phyloP scores from a whole-genome alignment of 140 eudicot genomes.

The Cichorium intybus region DNA sequence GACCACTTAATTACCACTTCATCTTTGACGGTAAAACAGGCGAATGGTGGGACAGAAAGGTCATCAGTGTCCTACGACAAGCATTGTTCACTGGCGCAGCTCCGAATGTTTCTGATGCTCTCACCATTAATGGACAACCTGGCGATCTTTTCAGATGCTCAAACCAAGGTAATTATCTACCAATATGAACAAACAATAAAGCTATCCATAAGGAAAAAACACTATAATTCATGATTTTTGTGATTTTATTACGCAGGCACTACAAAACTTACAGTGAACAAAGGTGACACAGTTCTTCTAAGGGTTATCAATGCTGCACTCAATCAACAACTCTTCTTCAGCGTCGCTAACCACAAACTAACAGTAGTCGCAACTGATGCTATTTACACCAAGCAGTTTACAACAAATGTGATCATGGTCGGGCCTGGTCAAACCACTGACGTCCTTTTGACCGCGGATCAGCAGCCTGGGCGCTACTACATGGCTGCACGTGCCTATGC shows the following conservation, averaged over 20 bases:
- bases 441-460: slow-evolving; percentile 76
- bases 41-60: slow-evolving; percentile 92
- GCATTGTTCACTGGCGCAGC: slow-evolving; percentile 77
- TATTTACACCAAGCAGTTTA: slow-evolving; percentile 62
- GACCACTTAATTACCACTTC: neutral
- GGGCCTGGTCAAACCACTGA: slow-evolving; percentile 94
- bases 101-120: slow-evolving; percentile 83
- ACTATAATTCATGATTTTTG: neutral
- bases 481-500: slow-evolving; percentile 85
- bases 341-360: slow-evolving; percentile 76
- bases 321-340: slow-evolving; percentile 83
- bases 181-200: neutral
- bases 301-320: slow-evolving; percentile 87
- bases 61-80: slow-evolving; percentile 61
- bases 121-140: slow-evolving; percentile 93
- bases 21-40: slow-evolving; percentile 39
- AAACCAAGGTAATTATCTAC: slow-evolving; percentile 43
- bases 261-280: slow-evolving; percentile 40
- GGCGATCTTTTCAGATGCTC: slow-evolving; percentile 92
- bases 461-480: slow-evolving; percentile 68
- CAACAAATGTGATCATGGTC: slow-evolving; percentile 62
- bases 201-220: too few species aligned
- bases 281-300: slow-evolving; percentile 66
- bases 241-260: slow-evolving; percentile 37
- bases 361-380: slow-evolving; percentile 87